These are phyloP conservation scores for Ophiosphaerella narmari DNA, from an alignment of 2,329 filamentous ascomycete species.

Conservation along the genomic window DNA sequence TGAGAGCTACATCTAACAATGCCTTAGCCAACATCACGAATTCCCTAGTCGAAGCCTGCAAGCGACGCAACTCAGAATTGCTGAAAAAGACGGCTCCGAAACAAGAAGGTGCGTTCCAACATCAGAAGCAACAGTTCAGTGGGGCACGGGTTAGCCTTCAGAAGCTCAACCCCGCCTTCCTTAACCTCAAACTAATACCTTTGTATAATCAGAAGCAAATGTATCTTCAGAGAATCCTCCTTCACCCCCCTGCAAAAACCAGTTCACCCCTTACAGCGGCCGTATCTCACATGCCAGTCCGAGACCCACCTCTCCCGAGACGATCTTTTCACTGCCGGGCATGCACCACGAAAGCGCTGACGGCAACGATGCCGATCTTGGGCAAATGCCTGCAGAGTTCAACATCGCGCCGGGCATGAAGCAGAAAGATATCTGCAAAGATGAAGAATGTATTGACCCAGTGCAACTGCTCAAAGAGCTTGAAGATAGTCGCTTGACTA, in stretches of 20 bases:
- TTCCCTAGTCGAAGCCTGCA: constrained; percentile 16
- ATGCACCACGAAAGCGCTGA: neutral
- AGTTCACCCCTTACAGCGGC: too few species aligned
- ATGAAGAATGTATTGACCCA: neutral
- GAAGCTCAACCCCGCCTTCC: too few species aligned
- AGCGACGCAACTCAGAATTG: constrained; percentile 16
- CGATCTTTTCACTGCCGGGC: neutral
- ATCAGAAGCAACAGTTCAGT: too few species aligned
- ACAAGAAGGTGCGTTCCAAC: neutral
- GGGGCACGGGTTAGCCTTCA: too few species aligned
- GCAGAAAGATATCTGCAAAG: neutral
- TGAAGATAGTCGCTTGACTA: neutral
- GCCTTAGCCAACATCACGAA: constrained; percentile 25
- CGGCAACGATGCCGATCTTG: neutral
- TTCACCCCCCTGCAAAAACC: too few species aligned
- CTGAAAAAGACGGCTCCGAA: neutral
- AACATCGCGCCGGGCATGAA: neutral
- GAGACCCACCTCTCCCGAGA: too few species aligned
- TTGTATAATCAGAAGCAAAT: too few species aligned
- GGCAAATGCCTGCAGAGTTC: constrained; percentile 11
- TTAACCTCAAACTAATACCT: too few species aligned
- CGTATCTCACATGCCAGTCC: too few species aligned
- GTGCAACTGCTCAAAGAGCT: neutral
- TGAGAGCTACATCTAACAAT: constrained; percentile 9
- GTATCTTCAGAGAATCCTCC: too few species aligned